Conservation (phyloP, 2,329 filamentous ascomycete species). For the Aspergillus fumigatus region DNA sequence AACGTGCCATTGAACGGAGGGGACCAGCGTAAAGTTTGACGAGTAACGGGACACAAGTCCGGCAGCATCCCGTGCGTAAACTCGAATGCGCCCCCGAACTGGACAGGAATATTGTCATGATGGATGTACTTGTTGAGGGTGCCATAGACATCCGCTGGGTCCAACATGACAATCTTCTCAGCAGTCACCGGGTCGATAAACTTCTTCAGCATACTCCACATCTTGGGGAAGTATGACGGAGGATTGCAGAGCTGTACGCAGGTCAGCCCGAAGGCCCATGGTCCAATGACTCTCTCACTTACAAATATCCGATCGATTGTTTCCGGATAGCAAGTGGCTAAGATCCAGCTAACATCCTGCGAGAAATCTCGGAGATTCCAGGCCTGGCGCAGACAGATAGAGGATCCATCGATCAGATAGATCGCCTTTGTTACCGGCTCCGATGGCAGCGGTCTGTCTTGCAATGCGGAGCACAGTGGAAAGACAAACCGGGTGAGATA, state of each 20-base stretch:
- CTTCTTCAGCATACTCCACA: slow-evolving; percentile 22
- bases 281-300: not conserved
- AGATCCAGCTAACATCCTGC: slow-evolving; percentile 18
- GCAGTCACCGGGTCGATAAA: slow-evolving; percentile 24
- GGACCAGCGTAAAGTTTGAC: slow-evolving; percentile 3
- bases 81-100: slow-evolving; percentile 16
- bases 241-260: slow-evolving; percentile 20
- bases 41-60: slow-evolving; percentile 11
- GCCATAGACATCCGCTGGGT: slow-evolving; percentile 9
- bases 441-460: slow-evolving; percentile 3
- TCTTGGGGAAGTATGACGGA: slow-evolving; percentile 17
- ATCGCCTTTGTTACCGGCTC: slow-evolving; percentile 12
- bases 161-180: slow-evolving; percentile 19
- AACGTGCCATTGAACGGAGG: not conserved
- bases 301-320: slow-evolving; percentile 20
- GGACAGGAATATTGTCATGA: slow-evolving; percentile 15
- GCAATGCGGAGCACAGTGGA: slow-evolving; percentile 20
- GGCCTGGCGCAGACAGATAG: slow-evolving; percentile 17
- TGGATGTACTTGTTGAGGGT: slow-evolving; percentile 14
- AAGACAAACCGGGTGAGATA: slow-evolving; percentile 18
- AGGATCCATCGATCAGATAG: slow-evolving; percentile 19
- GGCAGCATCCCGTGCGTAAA: slow-evolving; percentile 19
- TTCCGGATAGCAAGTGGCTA: slow-evolving; percentile 25
- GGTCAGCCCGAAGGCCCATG: not conserved
- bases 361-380: slow-evolving; percentile 19